Percentiles rank a stretch among this genome's conserved stretches.
phyloP scores from a whole-genome alignment of 2,329 filamentous ascomycete genomes.

The Neoarthrinium moseri region DNA sequence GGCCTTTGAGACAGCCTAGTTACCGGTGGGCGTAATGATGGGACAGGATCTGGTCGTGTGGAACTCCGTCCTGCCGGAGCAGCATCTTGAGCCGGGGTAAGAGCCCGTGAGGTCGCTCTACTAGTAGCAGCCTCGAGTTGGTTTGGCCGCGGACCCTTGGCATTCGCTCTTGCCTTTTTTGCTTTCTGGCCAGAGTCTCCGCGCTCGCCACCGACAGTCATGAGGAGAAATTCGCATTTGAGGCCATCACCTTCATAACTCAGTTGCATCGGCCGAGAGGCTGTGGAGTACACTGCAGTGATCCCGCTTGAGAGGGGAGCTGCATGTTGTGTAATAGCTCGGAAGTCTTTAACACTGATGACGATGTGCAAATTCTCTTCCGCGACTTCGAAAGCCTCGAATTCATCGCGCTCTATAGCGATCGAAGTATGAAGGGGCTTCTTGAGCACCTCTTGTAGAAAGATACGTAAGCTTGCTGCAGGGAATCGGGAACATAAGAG shows the following conservation, averaged over 20 bases:
- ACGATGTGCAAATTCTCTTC: slow-evolving; percentile 76
- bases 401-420: slow-evolving; percentile 72
- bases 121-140: slow-evolving; percentile 48
- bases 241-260: slow-evolving; percentile 68
- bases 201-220: slow-evolving; percentile 75
- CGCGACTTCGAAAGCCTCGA: slow-evolving; percentile 67
- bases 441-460: slow-evolving; percentile 64
- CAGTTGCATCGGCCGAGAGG: slow-evolving; percentile 70
- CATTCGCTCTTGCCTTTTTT: slow-evolving; percentile 38
- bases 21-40: slow-evolving; percentile 27
- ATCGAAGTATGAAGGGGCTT: slow-evolving; percentile 81
- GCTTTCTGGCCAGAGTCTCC: slow-evolving; percentile 46
- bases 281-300: slow-evolving; percentile 67
- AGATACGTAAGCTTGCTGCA: slow-evolving; percentile 11
- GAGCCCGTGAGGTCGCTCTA: slow-evolving; percentile 35
- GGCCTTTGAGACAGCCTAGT: slow-evolving; percentile 51
- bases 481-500: not conserved
- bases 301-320: slow-evolving; percentile 66
- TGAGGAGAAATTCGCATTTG: slow-evolving; percentile 74
- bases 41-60: slow-evolving; percentile 40
- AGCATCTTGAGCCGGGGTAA: slow-evolving; percentile 28
- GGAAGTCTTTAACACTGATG: slow-evolving; percentile 81
- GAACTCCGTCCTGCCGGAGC: slow-evolving; percentile 32
- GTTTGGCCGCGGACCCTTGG: slow-evolving; percentile 38
- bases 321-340: slow-evolving; percentile 74